Conservation (phyloP, 805 yeast genomes). For the Cyberlindnera subsufficiens region DNA sequence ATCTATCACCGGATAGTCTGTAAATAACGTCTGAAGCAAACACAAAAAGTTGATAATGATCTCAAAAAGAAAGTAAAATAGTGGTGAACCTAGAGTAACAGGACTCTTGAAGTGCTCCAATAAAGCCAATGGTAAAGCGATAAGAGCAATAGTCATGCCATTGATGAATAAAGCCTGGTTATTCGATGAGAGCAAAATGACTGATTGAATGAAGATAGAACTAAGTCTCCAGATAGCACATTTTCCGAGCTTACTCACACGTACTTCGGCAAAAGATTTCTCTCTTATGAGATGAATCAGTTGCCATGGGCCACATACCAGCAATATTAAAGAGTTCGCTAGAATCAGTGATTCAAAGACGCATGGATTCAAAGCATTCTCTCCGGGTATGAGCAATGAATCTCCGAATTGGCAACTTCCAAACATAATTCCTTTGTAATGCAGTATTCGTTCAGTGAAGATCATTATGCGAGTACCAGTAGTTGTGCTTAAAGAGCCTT, state of each 20-base stretch:
- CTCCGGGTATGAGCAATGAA: constrained; percentile 15
- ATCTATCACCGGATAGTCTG: constrained; percentile 21
- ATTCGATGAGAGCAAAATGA: constrained; percentile 1
- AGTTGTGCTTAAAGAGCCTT: too few species aligned
- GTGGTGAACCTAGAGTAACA: constrained; percentile 59
- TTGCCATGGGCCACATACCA: constrained; percentile 14
- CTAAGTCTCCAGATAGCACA: constrained; percentile 9
- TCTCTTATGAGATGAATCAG: constrained; percentile 3
- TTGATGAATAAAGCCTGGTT: constrained; percentile 7
- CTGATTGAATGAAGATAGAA: constrained; percentile 8
- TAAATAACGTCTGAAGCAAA: constrained; percentile 31
- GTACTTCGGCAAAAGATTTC: constrained; percentile 3
- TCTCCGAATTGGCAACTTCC: constrained; percentile 8
- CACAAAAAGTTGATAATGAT: constrained; percentile 40
- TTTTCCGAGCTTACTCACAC: constrained; percentile 14
- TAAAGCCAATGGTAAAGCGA: constrained; percentile 37
- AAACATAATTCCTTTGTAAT: not conserved
- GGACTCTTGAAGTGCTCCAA: constrained; percentile 37
- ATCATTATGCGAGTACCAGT: too few species aligned
- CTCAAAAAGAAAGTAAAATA: constrained; percentile 70
- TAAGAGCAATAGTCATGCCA: constrained; percentile 11
- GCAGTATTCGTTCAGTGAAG: too few species aligned
- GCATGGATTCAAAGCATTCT: constrained; percentile 25
- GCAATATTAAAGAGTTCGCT: constrained; percentile 6
- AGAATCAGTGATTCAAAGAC: constrained; percentile 12